A percentile compares a stretch with the other conserved stretches of the same genome.
These are phyloP conservation scores for Immersiella caudata DNA, from an alignment of 495 filamentous ascomycete species.

Conservation along the genomic window DNA sequence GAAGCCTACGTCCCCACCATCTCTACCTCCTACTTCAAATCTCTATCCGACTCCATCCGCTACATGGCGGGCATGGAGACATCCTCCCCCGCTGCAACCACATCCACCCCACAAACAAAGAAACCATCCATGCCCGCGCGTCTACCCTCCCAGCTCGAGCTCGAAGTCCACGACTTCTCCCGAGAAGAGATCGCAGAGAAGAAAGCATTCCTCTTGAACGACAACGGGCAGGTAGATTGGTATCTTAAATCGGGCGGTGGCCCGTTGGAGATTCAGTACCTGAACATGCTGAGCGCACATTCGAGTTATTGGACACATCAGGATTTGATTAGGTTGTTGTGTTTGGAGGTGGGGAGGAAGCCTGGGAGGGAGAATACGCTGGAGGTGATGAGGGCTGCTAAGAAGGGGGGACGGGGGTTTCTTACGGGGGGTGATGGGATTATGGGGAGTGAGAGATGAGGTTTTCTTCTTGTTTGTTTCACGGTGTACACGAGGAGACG, in stretches of 20 bases:
- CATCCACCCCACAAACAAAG: slow-evolving; percentile 8
- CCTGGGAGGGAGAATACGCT: slow-evolving; percentile 70
- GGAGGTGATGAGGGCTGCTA: slow-evolving; percentile 71
- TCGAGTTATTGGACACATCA: slow-evolving; percentile 86
- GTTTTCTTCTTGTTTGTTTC: no score
- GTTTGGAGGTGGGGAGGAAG: slow-evolving; percentile 79
- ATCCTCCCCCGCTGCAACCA: slow-evolving; percentile 22
- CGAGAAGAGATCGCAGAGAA: slow-evolving; percentile 91
- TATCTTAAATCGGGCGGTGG: slow-evolving; percentile 79
- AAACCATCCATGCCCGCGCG: slow-evolving; percentile 54
- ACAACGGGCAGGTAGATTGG: slow-evolving; percentile 94
- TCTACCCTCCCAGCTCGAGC: slow-evolving; percentile 85
- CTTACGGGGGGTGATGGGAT: slow-evolving; percentile 14
- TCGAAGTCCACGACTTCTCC: slow-evolving; percentile 94
- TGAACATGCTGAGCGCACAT: slow-evolving; percentile 97
- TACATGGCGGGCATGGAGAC: slow-evolving; percentile 41
- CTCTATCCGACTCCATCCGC: slow-evolving; percentile 66
- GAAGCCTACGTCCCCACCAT: slow-evolving; percentile 76
- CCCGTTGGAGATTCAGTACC: slow-evolving; percentile 87
- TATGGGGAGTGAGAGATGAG: not conserved
- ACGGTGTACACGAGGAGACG: not conserved
- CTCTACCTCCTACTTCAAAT: slow-evolving; percentile 65
- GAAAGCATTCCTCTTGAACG: slow-evolving; percentile 84
- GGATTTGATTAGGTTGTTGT: slow-evolving; percentile 85
- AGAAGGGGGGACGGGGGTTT: slow-evolving; percentile 52